Evolutionary conservation across 768 basidiomycete genomes (phyloP).

Genomic region (Lentinus brumalis): DNA sequence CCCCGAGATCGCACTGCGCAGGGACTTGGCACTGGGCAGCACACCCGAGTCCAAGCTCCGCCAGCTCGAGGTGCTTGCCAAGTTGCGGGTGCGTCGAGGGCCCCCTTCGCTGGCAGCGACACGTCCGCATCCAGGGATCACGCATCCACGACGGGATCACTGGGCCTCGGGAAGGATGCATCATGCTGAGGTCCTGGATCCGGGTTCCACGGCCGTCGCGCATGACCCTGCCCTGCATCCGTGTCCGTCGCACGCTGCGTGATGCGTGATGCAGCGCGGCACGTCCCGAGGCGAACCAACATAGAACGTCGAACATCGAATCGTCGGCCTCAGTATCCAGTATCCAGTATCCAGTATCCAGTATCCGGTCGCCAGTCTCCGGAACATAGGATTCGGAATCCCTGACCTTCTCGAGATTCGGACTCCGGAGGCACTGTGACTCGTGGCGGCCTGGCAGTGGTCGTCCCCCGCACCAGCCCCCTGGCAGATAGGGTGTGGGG

Average conservation of each 20-base stretch:
- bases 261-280: not conserved
- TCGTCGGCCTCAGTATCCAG: too few relatives aligned
- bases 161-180: too few relatives aligned
- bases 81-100: slow-evolving; percentile 19
- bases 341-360: too few relatives aligned
- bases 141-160: too few relatives aligned
- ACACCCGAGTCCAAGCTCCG: slow-evolving; percentile 8
- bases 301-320: not conserved
- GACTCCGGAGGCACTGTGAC: too few relatives aligned
- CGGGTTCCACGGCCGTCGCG: slow-evolving; percentile 8
- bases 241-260: slow-evolving; percentile 1
- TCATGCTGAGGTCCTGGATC: not conserved
- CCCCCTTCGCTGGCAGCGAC: slow-evolving; percentile 9
- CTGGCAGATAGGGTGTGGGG: too few relatives aligned
- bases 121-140: not conserved
- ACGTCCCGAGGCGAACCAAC: not conserved
- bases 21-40: too few relatives aligned
- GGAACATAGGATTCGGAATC: too few relatives aligned
- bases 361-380: too few relatives aligned
- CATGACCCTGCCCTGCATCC: not conserved
- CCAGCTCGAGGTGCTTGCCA: not conserved
- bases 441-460: not conserved
- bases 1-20: not conserved
- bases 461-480: not conserved
- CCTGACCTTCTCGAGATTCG: too few relatives aligned